Evolutionary conservation across 1,284 basidiomycete species (phyloP), one percentile per base, ranked within the genome.

Genomic region (Tylopilus sp.): DNA sequence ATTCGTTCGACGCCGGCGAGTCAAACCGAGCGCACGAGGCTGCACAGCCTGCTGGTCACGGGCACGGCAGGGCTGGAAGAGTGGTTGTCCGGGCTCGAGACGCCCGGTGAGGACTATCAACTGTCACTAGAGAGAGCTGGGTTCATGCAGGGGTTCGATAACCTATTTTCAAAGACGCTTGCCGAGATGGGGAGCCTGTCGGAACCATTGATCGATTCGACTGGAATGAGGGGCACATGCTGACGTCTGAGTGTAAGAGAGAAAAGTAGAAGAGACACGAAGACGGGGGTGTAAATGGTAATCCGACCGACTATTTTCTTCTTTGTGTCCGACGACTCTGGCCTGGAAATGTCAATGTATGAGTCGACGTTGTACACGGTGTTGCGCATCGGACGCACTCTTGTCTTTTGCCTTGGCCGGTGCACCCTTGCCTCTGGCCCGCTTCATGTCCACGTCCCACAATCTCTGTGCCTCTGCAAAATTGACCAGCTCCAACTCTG

Each of bases 361-460:
- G n/a, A 53, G 40, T 15, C 12, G 37, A 15, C 30, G 7, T 11
- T 39, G 21, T 2, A 26, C 44, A 42, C 4, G 17, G 48, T 20
- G 33, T 2, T 20, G 10, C 46, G 35, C 36, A 2, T 36, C 12
- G 46, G 72, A 80, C 45, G 41, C 17, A 88, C 88, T 80, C 69
- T 77, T 75, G 30, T 72, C 72, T 67, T 82, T 87, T 2, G 85
- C 83, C 70, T 91, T 90, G 71, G 83, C 82, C 45, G 88, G 88
- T 18, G 81, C 77, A 44, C 86, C 87, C 70, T 91, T 90, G 18
- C 88, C 88, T 76, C 88, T 78, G 58, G 73, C 77, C 70, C 80
- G 85, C 65, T 72, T 76, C 50, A 81, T 77, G 57, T 79, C 77
- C 6, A 89, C 75, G 58, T 91, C 85, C 63, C 77, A 74, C 44